Evolutionary conservation across 805 yeast genomes (phyloP).

Genomic region (Saccharomycopsis sp.): DNA sequence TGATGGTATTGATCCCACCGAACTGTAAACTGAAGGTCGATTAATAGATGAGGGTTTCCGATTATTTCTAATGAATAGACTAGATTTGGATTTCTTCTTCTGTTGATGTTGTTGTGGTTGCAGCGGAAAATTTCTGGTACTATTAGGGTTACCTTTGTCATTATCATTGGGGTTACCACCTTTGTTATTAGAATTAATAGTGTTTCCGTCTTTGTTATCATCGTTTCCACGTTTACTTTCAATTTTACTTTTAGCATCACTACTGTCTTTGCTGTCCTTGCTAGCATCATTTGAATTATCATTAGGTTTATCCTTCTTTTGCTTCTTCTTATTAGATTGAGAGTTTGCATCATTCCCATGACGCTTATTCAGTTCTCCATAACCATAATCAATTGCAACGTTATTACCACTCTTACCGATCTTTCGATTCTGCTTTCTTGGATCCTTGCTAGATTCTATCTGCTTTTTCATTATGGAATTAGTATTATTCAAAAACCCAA

Average conservation of each 20-base stretch:
- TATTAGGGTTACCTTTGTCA: neutral
- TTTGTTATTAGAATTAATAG: neutral
- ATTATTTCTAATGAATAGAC: too few relatives aligned
- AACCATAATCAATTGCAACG: neutral
- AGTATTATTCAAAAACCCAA: conserved; percentile 16
- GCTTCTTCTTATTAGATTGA: neutral
- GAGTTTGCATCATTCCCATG: neutral
- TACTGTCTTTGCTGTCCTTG: neutral
- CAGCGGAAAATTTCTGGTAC: neutral
- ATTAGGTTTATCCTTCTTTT: neutral
- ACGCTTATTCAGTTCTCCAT: neutral
- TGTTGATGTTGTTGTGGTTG: too few relatives aligned
- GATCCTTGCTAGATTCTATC: neutral
- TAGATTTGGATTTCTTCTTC: too few relatives aligned
- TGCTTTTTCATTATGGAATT: too few relatives aligned
- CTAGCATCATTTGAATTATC: neutral
- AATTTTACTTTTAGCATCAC: neutral
- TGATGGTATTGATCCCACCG: too few relatives aligned
- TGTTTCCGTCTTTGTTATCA: neutral
- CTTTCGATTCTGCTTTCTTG: neutral
- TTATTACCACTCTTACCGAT: neutral
- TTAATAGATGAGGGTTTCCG: too few relatives aligned
- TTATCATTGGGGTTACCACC: neutral
- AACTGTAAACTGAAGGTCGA: too few relatives aligned
- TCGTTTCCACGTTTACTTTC: neutral